phyloP scores from a whole-genome alignment of 2,329 filamentous ascomycete genomes.

The Aspergillus alliaceus region DNA sequence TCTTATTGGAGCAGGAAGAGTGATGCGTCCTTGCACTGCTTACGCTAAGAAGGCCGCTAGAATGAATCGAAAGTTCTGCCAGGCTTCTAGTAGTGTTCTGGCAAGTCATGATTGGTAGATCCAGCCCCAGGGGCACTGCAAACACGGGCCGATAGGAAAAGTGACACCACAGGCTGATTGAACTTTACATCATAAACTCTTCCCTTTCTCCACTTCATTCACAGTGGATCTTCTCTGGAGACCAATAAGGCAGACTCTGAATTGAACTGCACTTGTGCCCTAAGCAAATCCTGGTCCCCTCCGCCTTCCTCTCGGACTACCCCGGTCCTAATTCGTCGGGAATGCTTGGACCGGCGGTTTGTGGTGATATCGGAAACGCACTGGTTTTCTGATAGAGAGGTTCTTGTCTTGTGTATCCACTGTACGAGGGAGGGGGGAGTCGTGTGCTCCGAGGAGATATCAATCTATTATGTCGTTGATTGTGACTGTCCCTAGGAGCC shows the following conservation, averaged over 20 bases:
- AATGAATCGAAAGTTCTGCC: constrained; percentile 21
- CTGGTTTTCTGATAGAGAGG: neutral
- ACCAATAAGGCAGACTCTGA: neutral
- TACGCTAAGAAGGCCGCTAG: constrained; percentile 23
- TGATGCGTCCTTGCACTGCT: constrained; percentile 19
- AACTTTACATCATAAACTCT: neutral
- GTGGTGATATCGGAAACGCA: neutral
- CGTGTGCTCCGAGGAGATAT: neutral
- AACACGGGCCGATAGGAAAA: constrained; percentile 5
- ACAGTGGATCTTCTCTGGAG: neutral
- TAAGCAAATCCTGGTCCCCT: neutral
- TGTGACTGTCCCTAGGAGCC: too few relatives aligned
- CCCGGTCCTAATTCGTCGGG: neutral
- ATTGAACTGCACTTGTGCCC: neutral
- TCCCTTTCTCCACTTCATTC: neutral
- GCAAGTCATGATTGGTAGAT: neutral
- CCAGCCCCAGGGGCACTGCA: neutral
- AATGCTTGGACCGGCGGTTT: neutral
- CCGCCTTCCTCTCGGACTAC: too few relatives aligned
- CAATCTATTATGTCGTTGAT: neutral
- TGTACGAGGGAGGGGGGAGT: neutral
- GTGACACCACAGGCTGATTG: neutral
- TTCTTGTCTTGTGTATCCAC: neutral
- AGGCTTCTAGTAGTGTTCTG: constrained; percentile 18
- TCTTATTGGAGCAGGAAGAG: constrained; percentile 12